Percentiles rank a stretch among this genome's conserved stretches.
phyloP scores from a whole-genome alignment of 1,139 yeast genomes.

The Saccharomyces hybrid region DNA sequence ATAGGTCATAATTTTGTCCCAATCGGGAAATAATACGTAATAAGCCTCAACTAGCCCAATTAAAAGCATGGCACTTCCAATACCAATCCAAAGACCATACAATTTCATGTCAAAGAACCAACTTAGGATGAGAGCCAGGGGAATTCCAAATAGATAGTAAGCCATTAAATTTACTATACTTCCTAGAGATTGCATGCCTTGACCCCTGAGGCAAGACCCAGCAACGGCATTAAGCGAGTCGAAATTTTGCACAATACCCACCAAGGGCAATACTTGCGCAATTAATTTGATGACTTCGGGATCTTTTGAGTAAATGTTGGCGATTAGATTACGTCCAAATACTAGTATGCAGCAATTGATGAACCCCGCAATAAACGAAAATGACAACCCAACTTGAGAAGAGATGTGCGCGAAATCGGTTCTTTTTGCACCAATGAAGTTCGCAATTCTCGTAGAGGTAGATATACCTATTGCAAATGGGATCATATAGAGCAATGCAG shows the following conservation, averaged over 20 bases:
- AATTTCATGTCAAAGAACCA: slow-evolving; percentile 47
- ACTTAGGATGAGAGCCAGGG: slow-evolving; percentile 60
- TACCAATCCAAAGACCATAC: slow-evolving; percentile 83
- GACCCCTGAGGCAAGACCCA: slow-evolving; percentile 79
- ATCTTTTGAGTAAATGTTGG: slow-evolving; percentile 63
- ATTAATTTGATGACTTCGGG: slow-evolving; percentile 48
- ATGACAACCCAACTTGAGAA: slow-evolving; percentile 51
- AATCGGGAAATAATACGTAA: slow-evolving; percentile 45
- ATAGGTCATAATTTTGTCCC: slow-evolving; percentile 43
- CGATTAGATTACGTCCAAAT: slow-evolving; percentile 49
- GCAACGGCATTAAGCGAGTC: slow-evolving; percentile 81
- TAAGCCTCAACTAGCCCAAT: slow-evolving; percentile 59
- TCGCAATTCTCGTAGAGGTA: slow-evolving; percentile 79
- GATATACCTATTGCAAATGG: slow-evolving; percentile 90
- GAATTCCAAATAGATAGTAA: slow-evolving; percentile 64
- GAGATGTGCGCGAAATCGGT: slow-evolving; percentile 56
- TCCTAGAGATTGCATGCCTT: slow-evolving; percentile 79
- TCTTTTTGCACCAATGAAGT: slow-evolving; percentile 75
- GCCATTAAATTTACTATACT: slow-evolving; percentile 70
- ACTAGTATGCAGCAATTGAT: slow-evolving; percentile 49
- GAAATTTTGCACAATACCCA: slow-evolving; percentile 64
- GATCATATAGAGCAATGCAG: slow-evolving; percentile 72
- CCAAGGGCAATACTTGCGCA: slow-evolving; percentile 57
- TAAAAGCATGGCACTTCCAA: slow-evolving; percentile 64
- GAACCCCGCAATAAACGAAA: slow-evolving; percentile 53